These are phyloP conservation scores for Prunus campanulata DNA, from an alignment of 306 rosid genomes.

Conservation along the genomic window DNA sequence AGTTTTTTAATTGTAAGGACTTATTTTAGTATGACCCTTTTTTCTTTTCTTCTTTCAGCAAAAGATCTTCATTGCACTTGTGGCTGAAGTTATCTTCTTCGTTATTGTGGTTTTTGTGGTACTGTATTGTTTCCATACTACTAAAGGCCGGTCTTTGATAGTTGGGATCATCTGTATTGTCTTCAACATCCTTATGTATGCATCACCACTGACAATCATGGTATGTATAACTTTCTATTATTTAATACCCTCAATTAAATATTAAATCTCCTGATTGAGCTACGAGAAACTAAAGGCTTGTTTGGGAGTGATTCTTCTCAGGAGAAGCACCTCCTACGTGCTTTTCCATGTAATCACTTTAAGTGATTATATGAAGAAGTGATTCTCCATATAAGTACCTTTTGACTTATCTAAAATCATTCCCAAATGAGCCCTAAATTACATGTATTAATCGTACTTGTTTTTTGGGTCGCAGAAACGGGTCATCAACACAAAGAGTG, in stretches of 20 bases:
- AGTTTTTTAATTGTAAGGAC: too few relatives aligned
- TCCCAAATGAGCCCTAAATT: too few relatives aligned
- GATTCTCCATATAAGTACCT: too few relatives aligned
- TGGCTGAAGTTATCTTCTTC: constrained; percentile 39
- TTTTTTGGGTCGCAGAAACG: constrained; percentile 32
- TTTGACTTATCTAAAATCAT: too few relatives aligned
- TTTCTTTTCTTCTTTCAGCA: constrained; percentile 35
- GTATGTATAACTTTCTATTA: constrained; percentile 31
- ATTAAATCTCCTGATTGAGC: background rate
- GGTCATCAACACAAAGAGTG: constrained; percentile 73
- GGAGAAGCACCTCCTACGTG: too few relatives aligned
- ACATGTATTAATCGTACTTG: background rate
- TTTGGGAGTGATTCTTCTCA: too few relatives aligned
- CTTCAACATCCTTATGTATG: constrained; percentile 73
- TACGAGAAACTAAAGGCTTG: too few relatives aligned
- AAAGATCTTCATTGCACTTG: constrained; percentile 35
- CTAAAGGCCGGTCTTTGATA: constrained; percentile 29
- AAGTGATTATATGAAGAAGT: too few relatives aligned
- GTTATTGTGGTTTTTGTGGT: constrained; percentile 20
- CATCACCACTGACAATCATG: constrained; percentile 83
- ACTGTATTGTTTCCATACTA: constrained; percentile 22
- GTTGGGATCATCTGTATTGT: constrained; percentile 54
- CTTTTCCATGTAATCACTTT: too few relatives aligned
- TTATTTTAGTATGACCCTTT: too few relatives aligned
- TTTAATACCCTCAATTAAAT: background rate